Conservation (phyloP, 371 early-diverging fungal genomes). For the Mucor indicus region DNA sequence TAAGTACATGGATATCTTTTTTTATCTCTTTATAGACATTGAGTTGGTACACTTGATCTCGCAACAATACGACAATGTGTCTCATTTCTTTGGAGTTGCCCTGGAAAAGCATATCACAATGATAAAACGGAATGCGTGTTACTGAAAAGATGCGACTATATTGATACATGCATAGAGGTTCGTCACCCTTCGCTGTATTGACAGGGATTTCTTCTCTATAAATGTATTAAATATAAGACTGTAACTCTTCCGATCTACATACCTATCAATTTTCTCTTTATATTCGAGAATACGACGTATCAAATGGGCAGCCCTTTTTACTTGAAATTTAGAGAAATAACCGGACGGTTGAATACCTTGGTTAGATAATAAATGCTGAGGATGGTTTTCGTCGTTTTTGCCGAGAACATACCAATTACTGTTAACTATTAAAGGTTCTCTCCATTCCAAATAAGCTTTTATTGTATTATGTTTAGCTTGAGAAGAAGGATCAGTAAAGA, state of each 20-base stretch:
- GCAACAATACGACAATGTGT: conserved; percentile 71
- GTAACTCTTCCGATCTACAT: not conserved
- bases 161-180: conserved; percentile 82
- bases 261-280: not conserved
- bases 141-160: conserved; percentile 75
- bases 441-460: conserved; percentile 87
- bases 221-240: not conserved
- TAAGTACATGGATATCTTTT: conserved; percentile 40
- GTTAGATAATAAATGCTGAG: conserved; percentile 29
- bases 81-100: conserved; percentile 35
- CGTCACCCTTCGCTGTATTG: conserved; percentile 49
- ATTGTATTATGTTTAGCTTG: not conserved
- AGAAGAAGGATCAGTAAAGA: not conserved
- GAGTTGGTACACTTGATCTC: conserved; percentile 80
- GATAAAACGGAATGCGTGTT: conserved; percentile 75
- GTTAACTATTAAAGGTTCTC: conserved; percentile 85
- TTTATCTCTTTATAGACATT: conserved; percentile 48
- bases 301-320: conserved; percentile 79
- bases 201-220: conserved; percentile 47
- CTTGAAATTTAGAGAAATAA: conserved; percentile 70
- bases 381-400: not conserved
- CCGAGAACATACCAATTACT: conserved; percentile 84
- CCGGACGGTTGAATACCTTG: conserved; percentile 20
- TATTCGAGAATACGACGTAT: conserved; percentile 61
- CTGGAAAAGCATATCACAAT: conserved; percentile 61